phyloP scores from a whole-genome alignment of 768 basidiomycete species.

The Hirschioporus abietinus region DNA sequence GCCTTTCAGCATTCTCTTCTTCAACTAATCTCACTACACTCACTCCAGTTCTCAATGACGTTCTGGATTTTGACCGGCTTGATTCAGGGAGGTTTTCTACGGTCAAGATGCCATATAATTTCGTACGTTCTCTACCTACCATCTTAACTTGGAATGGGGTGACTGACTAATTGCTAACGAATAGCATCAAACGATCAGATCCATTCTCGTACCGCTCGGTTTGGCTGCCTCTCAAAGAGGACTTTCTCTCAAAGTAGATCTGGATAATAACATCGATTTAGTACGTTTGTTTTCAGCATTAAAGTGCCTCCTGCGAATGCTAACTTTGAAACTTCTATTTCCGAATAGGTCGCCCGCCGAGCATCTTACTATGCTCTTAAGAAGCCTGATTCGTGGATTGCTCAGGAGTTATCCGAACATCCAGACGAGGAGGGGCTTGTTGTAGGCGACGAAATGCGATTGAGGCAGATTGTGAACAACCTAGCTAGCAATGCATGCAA shows the following conservation, averaged over 20 bases:
- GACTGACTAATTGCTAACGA: background rate
- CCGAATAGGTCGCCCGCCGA: conserved; percentile 46
- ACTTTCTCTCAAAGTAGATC: conserved; percentile 59
- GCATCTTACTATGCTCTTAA: conserved; percentile 54
- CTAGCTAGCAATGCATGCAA: conserved; percentile 25
- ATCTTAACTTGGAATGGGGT: background rate
- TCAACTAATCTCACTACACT: background rate
- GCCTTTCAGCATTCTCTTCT: background rate
- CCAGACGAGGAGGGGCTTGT: conserved; percentile 20
- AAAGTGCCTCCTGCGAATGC: conserved; percentile 1
- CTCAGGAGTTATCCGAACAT: conserved; percentile 1
- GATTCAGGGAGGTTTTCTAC: conserved; percentile 34
- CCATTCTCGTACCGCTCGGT: conserved; percentile 63
- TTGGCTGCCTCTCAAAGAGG: conserved; percentile 63
- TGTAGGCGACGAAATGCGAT: conserved; percentile 34
- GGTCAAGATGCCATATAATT: conserved; percentile 36
- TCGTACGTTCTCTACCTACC: conserved; percentile 12
- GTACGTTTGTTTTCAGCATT: conserved; percentile 28
- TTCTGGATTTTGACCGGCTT: conserved; percentile 28
- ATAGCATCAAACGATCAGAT: conserved; percentile 64
- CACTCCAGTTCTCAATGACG: conserved; percentile 29
- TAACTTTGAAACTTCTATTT: background rate
- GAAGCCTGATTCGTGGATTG: background rate
- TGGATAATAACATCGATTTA: conserved; percentile 67
- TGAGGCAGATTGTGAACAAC: conserved; percentile 29